Evolutionary conservation across 768 basidiomycete genomes (phyloP).

Genomic region (Russula sp.): DNA sequence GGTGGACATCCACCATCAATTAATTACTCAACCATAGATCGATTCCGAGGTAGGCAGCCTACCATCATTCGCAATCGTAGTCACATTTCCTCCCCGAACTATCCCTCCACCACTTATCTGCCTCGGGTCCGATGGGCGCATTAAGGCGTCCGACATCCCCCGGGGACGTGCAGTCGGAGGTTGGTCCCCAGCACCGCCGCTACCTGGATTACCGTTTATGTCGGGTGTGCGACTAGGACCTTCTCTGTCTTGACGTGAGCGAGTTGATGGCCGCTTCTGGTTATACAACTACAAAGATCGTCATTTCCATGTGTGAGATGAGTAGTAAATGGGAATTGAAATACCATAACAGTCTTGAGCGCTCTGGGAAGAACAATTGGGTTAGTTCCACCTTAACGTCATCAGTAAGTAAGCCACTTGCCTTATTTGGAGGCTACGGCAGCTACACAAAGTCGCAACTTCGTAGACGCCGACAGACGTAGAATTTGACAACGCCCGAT

Average conservation of each 20-base stretch:
- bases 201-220: slow-evolving; percentile 27
- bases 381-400: slow-evolving; percentile 14
- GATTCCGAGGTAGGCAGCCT: slow-evolving; percentile 23
- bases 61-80: slow-evolving; percentile 21
- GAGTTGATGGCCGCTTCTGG: slow-evolving; percentile 62
- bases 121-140: slow-evolving; percentile 25
- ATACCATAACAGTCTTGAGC: slow-evolving; percentile 78
- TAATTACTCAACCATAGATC: slow-evolving; percentile 21
- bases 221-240: slow-evolving; percentile 24
- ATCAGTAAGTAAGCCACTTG: slow-evolving; percentile 31
- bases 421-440: slow-evolving; percentile 86
- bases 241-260: slow-evolving; percentile 45
- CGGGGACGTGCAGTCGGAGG: slow-evolving; percentile 47
- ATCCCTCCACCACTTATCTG: slow-evolving; percentile 15
- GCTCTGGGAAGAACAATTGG: slow-evolving; percentile 40
- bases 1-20: slow-evolving; percentile 18
- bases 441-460: slow-evolving; percentile 87
- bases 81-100: slow-evolving; percentile 18
- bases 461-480: slow-evolving; percentile 92
- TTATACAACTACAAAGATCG: slow-evolving; percentile 57
- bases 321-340: slow-evolving; percentile 1
- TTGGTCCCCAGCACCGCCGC: slow-evolving; percentile 35
- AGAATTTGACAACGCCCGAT: slow-evolving; percentile 74
- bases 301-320: slow-evolving; percentile 20
- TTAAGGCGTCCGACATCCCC: slow-evolving; percentile 66